Conservation (phyloP, 495 filamentous ascomycete genomes). For the Lepraria neglecta region DNA sequence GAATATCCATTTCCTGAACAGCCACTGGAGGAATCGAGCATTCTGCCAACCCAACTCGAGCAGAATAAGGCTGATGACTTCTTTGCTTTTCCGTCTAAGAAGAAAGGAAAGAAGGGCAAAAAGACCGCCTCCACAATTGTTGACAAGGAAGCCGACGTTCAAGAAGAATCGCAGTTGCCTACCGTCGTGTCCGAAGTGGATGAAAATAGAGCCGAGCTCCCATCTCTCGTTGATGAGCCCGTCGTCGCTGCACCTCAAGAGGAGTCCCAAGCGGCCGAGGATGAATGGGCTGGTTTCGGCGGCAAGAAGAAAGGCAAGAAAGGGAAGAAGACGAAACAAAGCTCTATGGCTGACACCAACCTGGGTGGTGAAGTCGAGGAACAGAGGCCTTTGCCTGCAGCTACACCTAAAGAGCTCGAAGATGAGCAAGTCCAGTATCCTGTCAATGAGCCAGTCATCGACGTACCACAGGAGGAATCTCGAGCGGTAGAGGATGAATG, state of each 20-base stretch:
- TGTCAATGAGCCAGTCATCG: background rate
- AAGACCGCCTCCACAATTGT: no score
- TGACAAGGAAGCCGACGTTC: no score
- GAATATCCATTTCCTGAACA: background rate
- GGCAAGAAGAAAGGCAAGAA: conserved; percentile 4
- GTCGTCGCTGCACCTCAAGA: background rate
- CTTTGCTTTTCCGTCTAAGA: background rate
- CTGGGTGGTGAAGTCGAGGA: background rate
- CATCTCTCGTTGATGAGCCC: no score
- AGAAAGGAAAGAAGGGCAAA: background rate
- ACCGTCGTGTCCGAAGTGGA: no score
- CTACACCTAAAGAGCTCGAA: background rate
- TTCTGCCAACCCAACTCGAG: background rate
- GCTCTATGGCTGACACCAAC: background rate
- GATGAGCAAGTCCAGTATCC: background rate
- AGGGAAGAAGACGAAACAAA: background rate
- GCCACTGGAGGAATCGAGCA: background rate
- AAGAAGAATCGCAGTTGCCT: no score
- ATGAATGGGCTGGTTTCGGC: background rate
- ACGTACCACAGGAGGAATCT: background rate
- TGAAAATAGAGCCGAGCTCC: no score
- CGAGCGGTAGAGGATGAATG: background rate
- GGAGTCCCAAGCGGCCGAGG: background rate
- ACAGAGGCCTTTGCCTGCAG: background rate
- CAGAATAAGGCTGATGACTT: background rate